Conservation (phyloP, 345 rosid genomes). For the Dipteronia sinensis region DNA sequence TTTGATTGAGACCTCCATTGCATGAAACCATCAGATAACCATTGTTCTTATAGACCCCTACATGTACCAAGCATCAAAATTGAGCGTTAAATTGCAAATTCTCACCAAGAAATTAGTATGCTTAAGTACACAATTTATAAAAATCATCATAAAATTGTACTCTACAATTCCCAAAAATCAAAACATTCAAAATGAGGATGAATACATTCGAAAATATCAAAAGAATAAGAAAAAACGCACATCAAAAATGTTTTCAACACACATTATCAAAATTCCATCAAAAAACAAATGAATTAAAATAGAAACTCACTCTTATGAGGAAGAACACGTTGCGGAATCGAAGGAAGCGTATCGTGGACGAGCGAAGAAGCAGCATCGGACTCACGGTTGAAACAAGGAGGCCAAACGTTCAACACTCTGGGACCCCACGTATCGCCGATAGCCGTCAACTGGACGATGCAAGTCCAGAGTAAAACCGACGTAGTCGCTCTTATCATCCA, state of each 20-base stretch:
- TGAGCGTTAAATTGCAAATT: neutral
- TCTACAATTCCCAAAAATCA: too few species aligned
- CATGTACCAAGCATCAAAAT: constrained; percentile 5
- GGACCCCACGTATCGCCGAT: constrained; percentile 94
- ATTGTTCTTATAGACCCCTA: constrained; percentile 93
- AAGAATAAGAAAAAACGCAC: too few species aligned
- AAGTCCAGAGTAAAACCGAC: constrained; percentile 90
- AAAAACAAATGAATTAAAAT: neutral
- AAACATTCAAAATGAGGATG: too few species aligned
- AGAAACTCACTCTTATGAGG: constrained; percentile 80
- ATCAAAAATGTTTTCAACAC: too few species aligned
- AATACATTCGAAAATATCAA: too few species aligned
- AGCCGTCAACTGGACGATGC: constrained; percentile 85
- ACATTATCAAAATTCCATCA: too few species aligned
- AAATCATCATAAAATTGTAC: neutral
- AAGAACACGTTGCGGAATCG: constrained; percentile 43
- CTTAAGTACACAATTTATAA: neutral
- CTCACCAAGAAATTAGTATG: neutral
- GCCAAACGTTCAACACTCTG: constrained; percentile 84
- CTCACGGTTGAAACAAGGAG: constrained; percentile 64
- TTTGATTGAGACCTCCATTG: constrained; percentile 94
- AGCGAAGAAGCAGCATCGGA: constrained; percentile 38
- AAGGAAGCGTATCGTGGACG: constrained; percentile 42
- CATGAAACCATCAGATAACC: constrained; percentile 94
- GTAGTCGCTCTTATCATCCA: constrained; percentile 95